Evolutionary conservation across 768 basidiomycete species (phyloP), one percentile per base, ranked within the genome.

Genomic region (Coprinellus aureogranulatus): DNA sequence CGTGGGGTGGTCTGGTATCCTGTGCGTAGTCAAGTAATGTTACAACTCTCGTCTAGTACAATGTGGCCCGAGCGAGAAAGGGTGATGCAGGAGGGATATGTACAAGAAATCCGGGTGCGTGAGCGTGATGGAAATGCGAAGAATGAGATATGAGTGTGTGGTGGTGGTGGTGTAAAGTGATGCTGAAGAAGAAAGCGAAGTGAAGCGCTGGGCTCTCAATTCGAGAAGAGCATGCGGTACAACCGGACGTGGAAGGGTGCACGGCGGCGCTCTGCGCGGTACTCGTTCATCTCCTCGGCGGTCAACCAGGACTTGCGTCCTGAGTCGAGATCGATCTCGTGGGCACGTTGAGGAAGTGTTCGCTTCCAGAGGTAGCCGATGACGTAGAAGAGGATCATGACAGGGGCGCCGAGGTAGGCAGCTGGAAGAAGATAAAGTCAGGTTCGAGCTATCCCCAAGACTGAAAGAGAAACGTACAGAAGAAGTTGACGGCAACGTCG

Each of bases 291-390:
- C 59, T 79, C 74, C 51, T 75, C 75, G 2, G 71, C 77, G 2
- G 77, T 79, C 28, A 76, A 65, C 77, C 77, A 79, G 61, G 72
- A 74, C 69, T 78, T 79, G 55, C 77, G 74, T 41, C 76, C 77
- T 60, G 77, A 71, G 55, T 78, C 77, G 47, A 80, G 70, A 51
- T 80, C 73, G 49, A 80, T 80, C 37, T 77, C 70, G 28, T 66
- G 59, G 1, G 72, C 69, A 1, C 71, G 65, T 61, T 64, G 68
- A 20, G 77, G 77, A 4, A 72, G 63, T 2, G 69, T 73, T 25
- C 75, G 68, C 62, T 79, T 78, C 77, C 77, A 79, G 2, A 60
- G 41, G 47, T 71, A 75, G 3, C 77, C 77, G 22, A 65, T 52
- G 31, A 67, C 57, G 59, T 72, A 78, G 70, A 77, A 77, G 28